phyloP scores from a whole-genome alignment of 441 rosid genomes.

The Pelargonium citronellum region DNA sequence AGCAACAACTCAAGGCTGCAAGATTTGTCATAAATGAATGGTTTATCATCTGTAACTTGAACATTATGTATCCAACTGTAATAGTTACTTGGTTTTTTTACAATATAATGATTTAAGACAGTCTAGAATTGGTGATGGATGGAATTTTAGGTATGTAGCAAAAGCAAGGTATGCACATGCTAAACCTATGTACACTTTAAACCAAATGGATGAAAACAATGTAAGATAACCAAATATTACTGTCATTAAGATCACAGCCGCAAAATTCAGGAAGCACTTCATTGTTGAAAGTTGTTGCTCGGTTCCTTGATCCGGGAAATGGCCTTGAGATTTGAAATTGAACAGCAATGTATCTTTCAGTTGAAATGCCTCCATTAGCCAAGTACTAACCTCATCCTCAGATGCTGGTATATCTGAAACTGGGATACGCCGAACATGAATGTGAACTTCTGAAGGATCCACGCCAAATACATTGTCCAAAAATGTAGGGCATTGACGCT shows the following conservation, averaged over 20 bases:
- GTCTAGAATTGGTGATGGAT: slow-evolving; percentile 36
- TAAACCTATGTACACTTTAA: slow-evolving; percentile 55
- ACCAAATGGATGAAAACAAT: slow-evolving; percentile 52
- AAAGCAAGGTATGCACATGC: slow-evolving; percentile 53
- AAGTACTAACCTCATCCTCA: slow-evolving; percentile 46
- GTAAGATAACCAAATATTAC: slow-evolving; percentile 56
- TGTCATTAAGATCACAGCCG: slow-evolving; percentile 49
- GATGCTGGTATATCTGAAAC: slow-evolving; percentile 48
- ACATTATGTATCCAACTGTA: slow-evolving; percentile 24
- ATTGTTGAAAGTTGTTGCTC: slow-evolving; percentile 56
- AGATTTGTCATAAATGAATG: no score
- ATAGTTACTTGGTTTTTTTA: slow-evolving; percentile 29
- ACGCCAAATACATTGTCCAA: slow-evolving; percentile 82
- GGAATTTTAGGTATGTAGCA: slow-evolving; percentile 53
- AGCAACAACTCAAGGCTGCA: no score
- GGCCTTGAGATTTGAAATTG: slow-evolving; percentile 56
- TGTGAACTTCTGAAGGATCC: slow-evolving; percentile 88
- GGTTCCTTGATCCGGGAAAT: slow-evolving; percentile 51
- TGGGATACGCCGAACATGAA: slow-evolving; percentile 58
- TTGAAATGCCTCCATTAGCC: slow-evolving; percentile 64
- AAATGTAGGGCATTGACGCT: slow-evolving; percentile 68
- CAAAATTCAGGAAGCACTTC: slow-evolving; percentile 50
- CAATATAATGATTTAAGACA: slow-evolving; percentile 26
- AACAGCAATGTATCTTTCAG: slow-evolving; percentile 64
- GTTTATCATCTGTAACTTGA: slow-evolving; percentile 7